A percentile compares a stretch with the other conserved stretches of the same genome.
phyloP scores from a whole-genome alignment of 148 eudicot species.

The Rheum nobile region DNA sequence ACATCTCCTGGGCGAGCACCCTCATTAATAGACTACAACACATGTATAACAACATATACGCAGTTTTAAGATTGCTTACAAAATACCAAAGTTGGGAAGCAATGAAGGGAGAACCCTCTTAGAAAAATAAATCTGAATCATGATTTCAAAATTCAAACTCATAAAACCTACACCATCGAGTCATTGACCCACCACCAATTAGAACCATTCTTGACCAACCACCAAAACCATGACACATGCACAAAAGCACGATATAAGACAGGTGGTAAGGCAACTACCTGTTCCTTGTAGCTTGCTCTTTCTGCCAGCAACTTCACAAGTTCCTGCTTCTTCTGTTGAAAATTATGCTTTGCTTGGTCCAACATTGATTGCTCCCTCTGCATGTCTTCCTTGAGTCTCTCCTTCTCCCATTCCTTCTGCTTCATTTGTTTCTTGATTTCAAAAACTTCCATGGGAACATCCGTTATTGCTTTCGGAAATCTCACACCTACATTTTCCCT shows the following conservation, averaged over 20 bases:
- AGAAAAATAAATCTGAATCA: not conserved
- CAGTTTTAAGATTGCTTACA: not conserved
- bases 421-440: constrained; percentile 43
- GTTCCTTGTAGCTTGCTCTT: constrained; percentile 34
- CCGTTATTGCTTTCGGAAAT: constrained; percentile 37
- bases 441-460: constrained; percentile 25
- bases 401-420: constrained; percentile 56
- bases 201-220: not conserved
- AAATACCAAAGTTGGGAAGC: not conserved
- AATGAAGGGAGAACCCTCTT: not conserved
- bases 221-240: not conserved
- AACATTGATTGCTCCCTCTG: constrained; percentile 54
- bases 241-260: not conserved
- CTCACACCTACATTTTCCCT: constrained; percentile 56
- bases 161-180: not conserved
- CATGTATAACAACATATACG: not conserved
- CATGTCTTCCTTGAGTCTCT: constrained; percentile 43
- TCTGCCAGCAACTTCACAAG: constrained; percentile 38
- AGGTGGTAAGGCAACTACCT: constrained; percentile 27
- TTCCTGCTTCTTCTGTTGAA: constrained; percentile 43
- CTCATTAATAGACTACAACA: not conserved
- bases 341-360: constrained; percentile 41
- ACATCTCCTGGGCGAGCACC: not conserved
- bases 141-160: too few species aligned
- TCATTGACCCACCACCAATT: not conserved